Conservation (phyloP, 73 alveolate genomes). For the Stentor roeselii region DNA sequence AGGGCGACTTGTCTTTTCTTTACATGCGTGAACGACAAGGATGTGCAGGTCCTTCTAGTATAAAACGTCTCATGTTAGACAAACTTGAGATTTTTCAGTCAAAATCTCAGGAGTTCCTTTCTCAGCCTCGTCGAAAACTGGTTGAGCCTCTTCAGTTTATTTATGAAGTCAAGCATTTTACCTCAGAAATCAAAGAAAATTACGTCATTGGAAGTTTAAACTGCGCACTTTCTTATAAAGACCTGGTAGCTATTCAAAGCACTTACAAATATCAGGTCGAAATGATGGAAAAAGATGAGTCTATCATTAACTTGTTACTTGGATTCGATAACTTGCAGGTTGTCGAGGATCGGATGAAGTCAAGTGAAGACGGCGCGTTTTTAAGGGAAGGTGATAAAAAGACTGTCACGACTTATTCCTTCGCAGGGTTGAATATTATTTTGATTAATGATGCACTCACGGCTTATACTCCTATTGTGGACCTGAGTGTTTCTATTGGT, state of each 20-base stretch:
- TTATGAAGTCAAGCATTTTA: neutral
- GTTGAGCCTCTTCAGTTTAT: constrained; percentile 7
- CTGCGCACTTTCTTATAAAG: neutral
- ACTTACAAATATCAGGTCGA: neutral
- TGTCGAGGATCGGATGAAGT: neutral
- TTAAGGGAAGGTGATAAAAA: too few species aligned
- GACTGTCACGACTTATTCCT: neutral
- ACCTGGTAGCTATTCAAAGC: neutral
- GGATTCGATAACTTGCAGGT: neutral
- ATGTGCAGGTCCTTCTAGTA: neutral
- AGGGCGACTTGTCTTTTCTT: neutral
- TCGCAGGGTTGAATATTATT: constrained; percentile 13
- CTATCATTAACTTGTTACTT: neutral
- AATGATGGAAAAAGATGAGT: neutral
- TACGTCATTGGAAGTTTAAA: constrained; percentile 11
- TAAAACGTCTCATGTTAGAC: neutral
- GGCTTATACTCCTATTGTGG: neutral
- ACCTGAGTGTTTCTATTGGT: neutral
- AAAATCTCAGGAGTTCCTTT: neutral
- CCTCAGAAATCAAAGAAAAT: neutral
- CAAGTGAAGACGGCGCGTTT: neutral
- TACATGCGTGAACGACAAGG: constrained; percentile 5
- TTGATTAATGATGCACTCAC: neutral
- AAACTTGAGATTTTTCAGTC: constrained; percentile 4
- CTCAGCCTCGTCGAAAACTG: neutral